Conservation (phyloP, 148 eudicot genomes). For the Nepenthes mirabilis region DNA sequence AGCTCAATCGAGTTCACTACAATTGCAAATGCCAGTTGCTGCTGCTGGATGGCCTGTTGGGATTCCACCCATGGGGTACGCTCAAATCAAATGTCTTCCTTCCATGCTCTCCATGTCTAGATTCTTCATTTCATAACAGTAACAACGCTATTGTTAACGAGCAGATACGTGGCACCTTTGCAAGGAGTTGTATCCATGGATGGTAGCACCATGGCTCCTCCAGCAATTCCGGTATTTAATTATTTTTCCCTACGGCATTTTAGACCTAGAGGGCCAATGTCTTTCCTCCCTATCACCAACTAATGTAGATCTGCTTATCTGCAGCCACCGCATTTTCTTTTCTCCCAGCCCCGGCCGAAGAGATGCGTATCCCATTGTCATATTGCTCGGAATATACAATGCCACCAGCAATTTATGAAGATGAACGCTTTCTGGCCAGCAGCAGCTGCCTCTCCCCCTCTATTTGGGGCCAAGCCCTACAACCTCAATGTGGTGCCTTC, state of each 20-base stretch:
- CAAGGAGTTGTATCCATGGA: constrained; percentile 97
- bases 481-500: constrained; percentile 60
- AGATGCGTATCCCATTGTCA: constrained; percentile 80
- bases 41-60: constrained; percentile 89
- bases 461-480: constrained; percentile 64
- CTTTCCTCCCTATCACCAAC: not conserved
- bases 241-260: not conserved
- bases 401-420: constrained; percentile 73
- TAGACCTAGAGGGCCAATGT: not conserved
- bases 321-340: constrained; percentile 40
- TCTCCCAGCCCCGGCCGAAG: constrained; percentile 71
- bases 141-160: constrained; percentile 6
- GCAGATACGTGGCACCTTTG: constrained; percentile 87
- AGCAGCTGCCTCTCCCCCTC: constrained; percentile 39
- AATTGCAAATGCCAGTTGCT: constrained; percentile 64
- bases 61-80: constrained; percentile 84
- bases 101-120: not conserved
- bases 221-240: constrained; percentile 54
- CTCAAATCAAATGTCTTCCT: constrained; percentile 5
- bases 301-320: not conserved
- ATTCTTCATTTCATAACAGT: not conserved
- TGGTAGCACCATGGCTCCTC: constrained; percentile 57
- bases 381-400: constrained; percentile 60
- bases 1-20: constrained; percentile 60
- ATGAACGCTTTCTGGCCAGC: constrained; percentile 73